These are phyloP conservation scores for Leptomonas seymouri DNA, from an alignment of 208 protist genomes.

Conservation along the genomic window DNA sequence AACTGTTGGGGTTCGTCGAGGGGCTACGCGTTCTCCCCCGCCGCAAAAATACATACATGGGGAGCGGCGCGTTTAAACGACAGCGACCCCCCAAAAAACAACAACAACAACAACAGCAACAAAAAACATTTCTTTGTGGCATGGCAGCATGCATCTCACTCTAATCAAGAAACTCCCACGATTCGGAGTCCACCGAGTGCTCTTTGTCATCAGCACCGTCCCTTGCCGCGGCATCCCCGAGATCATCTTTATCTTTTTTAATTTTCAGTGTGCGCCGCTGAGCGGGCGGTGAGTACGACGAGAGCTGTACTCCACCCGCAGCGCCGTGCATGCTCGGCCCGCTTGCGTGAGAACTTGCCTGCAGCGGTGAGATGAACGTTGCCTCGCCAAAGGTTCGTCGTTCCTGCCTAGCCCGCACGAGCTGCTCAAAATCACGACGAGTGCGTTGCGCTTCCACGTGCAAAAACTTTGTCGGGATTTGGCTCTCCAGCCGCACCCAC, in stretches of 20 bases:
- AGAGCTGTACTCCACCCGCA: neutral
- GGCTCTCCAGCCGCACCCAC: conserved; percentile 41
- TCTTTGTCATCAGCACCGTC: neutral
- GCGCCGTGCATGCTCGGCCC: conserved; percentile 1
- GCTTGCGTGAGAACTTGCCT: neutral
- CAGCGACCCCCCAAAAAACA: neutral
- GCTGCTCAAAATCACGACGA: conserved; percentile 23
- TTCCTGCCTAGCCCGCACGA: conserved; percentile 10
- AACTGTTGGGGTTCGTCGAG: too few species aligned
- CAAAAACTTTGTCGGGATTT: conserved; percentile 42
- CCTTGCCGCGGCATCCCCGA: neutral
- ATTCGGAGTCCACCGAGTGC: conserved; percentile 22
- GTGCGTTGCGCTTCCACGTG: conserved; percentile 32
- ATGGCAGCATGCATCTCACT: neutral
- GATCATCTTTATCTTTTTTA: neutral
- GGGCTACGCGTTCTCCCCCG: too few species aligned
- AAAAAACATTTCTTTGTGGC: too few species aligned
- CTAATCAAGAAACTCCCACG: conserved; percentile 37
- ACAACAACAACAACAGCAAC: neutral
- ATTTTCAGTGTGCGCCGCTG: conserved; percentile 6
- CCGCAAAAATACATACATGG: too few species aligned
- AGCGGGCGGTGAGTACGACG: neutral
- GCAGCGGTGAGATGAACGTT: conserved; percentile 31
- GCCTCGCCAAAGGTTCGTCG: conserved; percentile 17
- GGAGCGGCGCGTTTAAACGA: too few species aligned